Conservation (phyloP, 805 yeast genomes). For the Candida coquimbonensis region DNA sequence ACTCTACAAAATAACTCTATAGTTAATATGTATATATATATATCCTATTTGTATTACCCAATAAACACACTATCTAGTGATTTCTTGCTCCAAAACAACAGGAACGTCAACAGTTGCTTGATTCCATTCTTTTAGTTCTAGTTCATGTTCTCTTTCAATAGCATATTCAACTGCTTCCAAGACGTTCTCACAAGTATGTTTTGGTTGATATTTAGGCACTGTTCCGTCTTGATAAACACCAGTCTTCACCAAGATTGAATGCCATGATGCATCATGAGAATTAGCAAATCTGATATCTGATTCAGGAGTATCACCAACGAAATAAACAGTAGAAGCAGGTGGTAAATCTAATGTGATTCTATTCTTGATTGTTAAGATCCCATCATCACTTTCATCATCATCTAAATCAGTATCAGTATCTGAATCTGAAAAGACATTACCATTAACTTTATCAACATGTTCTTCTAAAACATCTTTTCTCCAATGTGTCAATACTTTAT, state of each 20-base stretch:
- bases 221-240: slow-evolving; percentile 84
- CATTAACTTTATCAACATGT: slow-evolving; percentile 51
- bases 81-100: slow-evolving; percentile 25
- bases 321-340: slow-evolving; percentile 80
- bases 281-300: slow-evolving; percentile 84
- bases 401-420: slow-evolving; percentile 24
- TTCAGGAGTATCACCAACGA: slow-evolving; percentile 88
- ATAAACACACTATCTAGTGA: neutral
- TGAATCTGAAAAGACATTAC: slow-evolving; percentile 17
- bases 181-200: slow-evolving; percentile 64
- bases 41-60: neutral
- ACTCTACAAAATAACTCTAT: neutral
- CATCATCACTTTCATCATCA: slow-evolving; percentile 24
- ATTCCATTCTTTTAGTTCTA: slow-evolving; percentile 73
- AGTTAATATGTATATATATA: neutral
- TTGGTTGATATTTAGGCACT: slow-evolving; percentile 72
- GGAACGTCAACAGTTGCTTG: slow-evolving; percentile 47
- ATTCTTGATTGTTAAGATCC: slow-evolving; percentile 39
- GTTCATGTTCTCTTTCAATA: slow-evolving; percentile 69
- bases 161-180: slow-evolving; percentile 80
- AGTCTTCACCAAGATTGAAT: slow-evolving; percentile 76
- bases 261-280: slow-evolving; percentile 80
- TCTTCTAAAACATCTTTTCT: slow-evolving; percentile 70
- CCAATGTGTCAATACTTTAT: slow-evolving; percentile 71
- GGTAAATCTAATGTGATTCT: slow-evolving; percentile 51